Base-by-base conservation (phyloP, 2,329 filamentous ascomycete species). In the Trichoderma oligosporum region DNA sequence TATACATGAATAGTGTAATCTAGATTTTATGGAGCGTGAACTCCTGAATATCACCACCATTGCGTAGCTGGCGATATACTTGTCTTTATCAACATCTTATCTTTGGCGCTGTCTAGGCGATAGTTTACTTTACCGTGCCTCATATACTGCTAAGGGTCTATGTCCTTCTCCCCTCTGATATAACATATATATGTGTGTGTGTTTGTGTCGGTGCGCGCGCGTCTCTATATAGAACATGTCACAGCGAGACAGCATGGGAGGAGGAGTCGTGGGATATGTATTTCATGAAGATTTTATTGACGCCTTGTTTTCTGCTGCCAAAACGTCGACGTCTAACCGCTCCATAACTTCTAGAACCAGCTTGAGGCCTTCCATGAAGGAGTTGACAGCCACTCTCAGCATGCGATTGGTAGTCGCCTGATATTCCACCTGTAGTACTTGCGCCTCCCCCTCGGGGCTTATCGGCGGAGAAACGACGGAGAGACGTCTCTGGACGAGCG, bases 381-480 rank as follows among this genome's bases (percentile, higher is more conserved):
- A 91, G 74, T 97, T 97, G 57, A 97, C 92, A 3, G 93, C 89
- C 2, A 99, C 94, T 42, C 94, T 86, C 58, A 99, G 80, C 93
- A 97, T 97, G 64, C 94, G 87, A 70, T 97, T 96, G 18, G 94
- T 97, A 0, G 91, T 91, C 1, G 94, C 94, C 55, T 80, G 82
- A 74, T 97, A 97, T 60, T 87, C 82, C 8, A 89, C 87, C 60
- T 81, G 79, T 47, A 97, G 77, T 4, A 92, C 73, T 20, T 67
- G 73, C 38, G 69, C 68, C 25, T 62, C 58, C 22, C 60, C 56
- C 7, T 38, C 9, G 63, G 58, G 24, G 64, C 16, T 20, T 4
- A 33, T 22, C 29, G 53, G 29, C 1, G 52, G 7, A 22, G 53
- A 48, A 25, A 75, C 73, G 48, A 91, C 77, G 38, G 80, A 77